Conservation (phyloP, 441 rosid genomes). For the Euphorbia schlechtendalii region DNA sequence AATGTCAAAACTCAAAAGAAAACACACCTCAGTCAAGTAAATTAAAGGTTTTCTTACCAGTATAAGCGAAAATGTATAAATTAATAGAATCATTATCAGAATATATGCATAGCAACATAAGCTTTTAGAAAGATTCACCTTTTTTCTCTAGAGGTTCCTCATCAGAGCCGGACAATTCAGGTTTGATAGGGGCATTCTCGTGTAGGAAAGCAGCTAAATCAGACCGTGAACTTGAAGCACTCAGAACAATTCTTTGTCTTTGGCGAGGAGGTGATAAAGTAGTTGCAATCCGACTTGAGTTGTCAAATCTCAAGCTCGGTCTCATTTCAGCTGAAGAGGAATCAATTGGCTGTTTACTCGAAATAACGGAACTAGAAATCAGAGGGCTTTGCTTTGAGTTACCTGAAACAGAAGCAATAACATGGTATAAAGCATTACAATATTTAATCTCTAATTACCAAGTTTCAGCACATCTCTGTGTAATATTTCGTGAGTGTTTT, state of each 20-base stretch:
- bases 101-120: neutral
- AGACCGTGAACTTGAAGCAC: slow-evolving; percentile 8
- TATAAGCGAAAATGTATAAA: too few species aligned
- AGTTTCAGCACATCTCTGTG: neutral
- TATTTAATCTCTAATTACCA: neutral
- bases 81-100: neutral
- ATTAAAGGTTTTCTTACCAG: neutral
- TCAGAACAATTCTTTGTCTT: slow-evolving; percentile 15
- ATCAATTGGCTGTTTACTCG: neutral
- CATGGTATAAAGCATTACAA: slow-evolving; percentile 2
- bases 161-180: slow-evolving; percentile 15
- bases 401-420: slow-evolving; percentile 15
- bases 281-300: slow-evolving; percentile 11
- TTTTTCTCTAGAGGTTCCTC: slow-evolving; percentile 8
- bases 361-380: neutral
- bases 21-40: neutral
- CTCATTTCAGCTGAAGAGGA: slow-evolving; percentile 19
- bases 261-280: slow-evolving; percentile 10
- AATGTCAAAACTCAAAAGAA: neutral
- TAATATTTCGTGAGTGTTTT: neutral
- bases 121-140: slow-evolving; percentile 20
- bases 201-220: slow-evolving; percentile 18
- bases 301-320: slow-evolving; percentile 13
- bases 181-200: slow-evolving; percentile 10
- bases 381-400: slow-evolving; percentile 7